Evolutionary conservation across 1,284 basidiomycete genomes (phyloP).

Genomic region (Microbotryum silenes-acaulis): DNA sequence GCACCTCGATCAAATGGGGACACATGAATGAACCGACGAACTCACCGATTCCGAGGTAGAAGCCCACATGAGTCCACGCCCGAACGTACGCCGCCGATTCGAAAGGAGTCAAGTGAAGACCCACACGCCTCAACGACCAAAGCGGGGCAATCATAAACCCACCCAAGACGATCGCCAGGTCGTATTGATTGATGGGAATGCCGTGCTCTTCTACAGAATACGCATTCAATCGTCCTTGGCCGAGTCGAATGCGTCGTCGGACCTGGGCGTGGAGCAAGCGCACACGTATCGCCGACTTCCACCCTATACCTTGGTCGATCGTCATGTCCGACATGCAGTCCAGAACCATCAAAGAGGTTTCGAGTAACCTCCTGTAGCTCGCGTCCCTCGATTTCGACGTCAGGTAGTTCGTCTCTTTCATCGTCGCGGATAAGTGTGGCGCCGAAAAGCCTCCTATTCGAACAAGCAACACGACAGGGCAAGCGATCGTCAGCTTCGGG

Average conservation of each 20-base stretch:
- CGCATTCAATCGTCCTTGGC: constrained; percentile 16
- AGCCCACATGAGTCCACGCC: constrained; percentile 34
- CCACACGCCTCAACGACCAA: constrained; percentile 29
- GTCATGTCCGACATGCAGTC: constrained; percentile 34
- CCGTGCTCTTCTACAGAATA: constrained; percentile 29
- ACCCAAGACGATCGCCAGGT: constrained; percentile 31
- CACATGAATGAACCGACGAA: too few species aligned
- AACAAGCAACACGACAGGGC: too few species aligned
- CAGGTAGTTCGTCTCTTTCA: constrained; percentile 34
- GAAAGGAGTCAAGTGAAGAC: constrained; percentile 10
- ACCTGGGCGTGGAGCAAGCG: constrained; percentile 34
- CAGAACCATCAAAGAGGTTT: constrained; percentile 27
- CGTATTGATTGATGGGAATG: constrained; percentile 33
- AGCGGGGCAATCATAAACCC: constrained; percentile 33
- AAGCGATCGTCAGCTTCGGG: too few species aligned
- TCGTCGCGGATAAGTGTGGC: constrained; percentile 16
- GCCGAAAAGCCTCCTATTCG: constrained; percentile 23
- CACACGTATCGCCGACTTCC: constrained; percentile 30
- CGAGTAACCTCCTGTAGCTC: constrained; percentile 32
- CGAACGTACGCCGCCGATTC: constrained; percentile 28
- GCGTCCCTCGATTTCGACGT: constrained; percentile 30
- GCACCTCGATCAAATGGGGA: too few species aligned
- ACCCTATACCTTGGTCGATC: constrained; percentile 20
- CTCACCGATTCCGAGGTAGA: constrained; percentile 32
- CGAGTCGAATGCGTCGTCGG: constrained; percentile 19